phyloP scores from a whole-genome alignment of 2,329 filamentous ascomycete genomes.

The Drechslera avenae region DNA sequence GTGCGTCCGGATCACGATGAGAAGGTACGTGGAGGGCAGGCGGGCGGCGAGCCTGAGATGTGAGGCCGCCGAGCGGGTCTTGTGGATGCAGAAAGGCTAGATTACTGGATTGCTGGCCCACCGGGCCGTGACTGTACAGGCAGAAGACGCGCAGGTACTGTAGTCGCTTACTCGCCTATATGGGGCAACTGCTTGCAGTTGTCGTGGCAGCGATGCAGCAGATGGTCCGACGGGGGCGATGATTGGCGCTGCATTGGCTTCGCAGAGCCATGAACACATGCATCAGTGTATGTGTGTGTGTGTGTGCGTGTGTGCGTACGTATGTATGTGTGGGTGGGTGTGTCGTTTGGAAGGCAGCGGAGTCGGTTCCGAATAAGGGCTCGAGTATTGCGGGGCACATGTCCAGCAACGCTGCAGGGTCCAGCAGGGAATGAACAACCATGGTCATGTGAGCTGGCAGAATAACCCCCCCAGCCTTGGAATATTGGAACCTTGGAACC shows the following conservation, averaged over 20 bases:
- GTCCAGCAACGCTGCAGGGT: slow-evolving; percentile 28
- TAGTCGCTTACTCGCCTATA: neutral
- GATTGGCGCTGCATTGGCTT: slow-evolving; percentile 29
- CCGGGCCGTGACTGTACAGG: slow-evolving; percentile 33
- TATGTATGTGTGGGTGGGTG: too few species aligned
- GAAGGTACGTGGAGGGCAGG: slow-evolving; percentile 30
- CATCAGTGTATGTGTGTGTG: neutral
- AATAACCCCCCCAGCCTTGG: too few species aligned
- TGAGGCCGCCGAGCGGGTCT: slow-evolving; percentile 37
- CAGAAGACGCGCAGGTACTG: slow-evolving; percentile 12
- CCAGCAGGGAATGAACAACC: slow-evolving; percentile 15
- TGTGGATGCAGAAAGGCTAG: slow-evolving; percentile 41
- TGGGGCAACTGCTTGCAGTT: slow-evolving; percentile 12
- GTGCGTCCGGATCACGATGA: slow-evolving; percentile 28
- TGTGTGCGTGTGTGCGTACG: too few species aligned
- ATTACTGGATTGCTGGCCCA: slow-evolving; percentile 18
- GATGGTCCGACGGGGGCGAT: slow-evolving; percentile 8
- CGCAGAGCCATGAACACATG: slow-evolving; percentile 24
- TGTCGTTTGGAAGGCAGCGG: slow-evolving; percentile 12
- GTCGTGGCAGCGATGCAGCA: slow-evolving; percentile 4
- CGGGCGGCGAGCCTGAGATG: slow-evolving; percentile 22
- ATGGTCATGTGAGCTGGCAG: slow-evolving; percentile 13
- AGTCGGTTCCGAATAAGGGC: slow-evolving; percentile 18
- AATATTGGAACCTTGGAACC: too few species aligned
- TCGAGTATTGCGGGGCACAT: slow-evolving; percentile 25